Percentiles rank a stretch among this genome's conserved stretches.
Conservation (phyloP, 768 basidiomycete genomes). For the Leccinum ochraceum region DNA sequence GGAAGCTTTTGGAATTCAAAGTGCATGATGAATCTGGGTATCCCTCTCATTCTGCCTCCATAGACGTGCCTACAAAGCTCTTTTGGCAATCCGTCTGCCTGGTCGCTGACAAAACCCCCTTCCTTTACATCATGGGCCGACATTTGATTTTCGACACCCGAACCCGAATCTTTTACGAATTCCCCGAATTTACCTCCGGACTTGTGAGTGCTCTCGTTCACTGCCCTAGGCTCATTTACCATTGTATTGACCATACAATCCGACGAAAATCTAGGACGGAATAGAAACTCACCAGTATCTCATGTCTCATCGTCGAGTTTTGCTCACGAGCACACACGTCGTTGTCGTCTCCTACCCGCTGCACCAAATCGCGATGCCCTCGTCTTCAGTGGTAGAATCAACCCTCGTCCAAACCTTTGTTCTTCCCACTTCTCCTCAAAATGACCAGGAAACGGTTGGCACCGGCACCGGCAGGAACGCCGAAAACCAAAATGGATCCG, state of each 20-base stretch:
- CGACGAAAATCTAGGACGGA: not conserved
- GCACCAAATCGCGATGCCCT: not conserved
- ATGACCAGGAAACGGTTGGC: not conserved
- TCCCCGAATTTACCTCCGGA: not conserved
- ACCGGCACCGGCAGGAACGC: not conserved
- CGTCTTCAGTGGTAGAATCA: not conserved
- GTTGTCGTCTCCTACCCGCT: not conserved
- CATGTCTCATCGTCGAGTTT: not conserved
- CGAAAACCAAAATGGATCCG: not conserved
- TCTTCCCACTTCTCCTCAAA: not conserved
- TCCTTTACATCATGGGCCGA: not conserved
- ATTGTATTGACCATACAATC: not conserved
- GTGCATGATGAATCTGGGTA: not conserved
- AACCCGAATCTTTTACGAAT: constrained; percentile 1
- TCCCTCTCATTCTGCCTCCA: not conserved
- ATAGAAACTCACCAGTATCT: not conserved
- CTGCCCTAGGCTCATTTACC: not conserved
- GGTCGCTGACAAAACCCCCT: not conserved
- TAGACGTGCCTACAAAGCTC: not conserved
- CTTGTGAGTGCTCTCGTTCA: not conserved
- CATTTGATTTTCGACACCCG: constrained; percentile 1
- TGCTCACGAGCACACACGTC: constrained; percentile 10
- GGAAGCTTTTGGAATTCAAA: constrained; percentile 5
- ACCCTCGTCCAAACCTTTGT: constrained; percentile 9
- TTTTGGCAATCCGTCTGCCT: not conserved